A percentile compares a stretch with the other conserved stretches of the same genome.
These are phyloP conservation scores for Leccinum ochraceum DNA, from an alignment of 768 basidiomycete species.

Conservation along the genomic window DNA sequence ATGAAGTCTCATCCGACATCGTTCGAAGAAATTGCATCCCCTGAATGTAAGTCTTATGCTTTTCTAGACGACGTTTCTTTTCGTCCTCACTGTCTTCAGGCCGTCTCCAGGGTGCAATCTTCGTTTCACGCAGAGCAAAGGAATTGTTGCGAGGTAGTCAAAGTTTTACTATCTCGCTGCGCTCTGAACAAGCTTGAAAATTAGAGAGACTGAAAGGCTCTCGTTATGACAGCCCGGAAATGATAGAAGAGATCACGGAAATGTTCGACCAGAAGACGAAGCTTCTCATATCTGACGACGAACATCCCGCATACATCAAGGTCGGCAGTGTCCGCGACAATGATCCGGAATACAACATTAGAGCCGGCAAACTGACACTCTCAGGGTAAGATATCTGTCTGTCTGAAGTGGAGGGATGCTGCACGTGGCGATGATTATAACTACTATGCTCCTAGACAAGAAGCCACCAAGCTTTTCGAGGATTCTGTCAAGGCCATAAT, in stretches of 20 bases:
- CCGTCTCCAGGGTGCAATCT: slow-evolving; percentile 39
- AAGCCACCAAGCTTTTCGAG: slow-evolving; percentile 41
- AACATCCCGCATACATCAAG: slow-evolving; percentile 37
- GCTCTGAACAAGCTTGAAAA: not conserved
- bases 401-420: not conserved
- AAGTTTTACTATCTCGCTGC: not conserved
- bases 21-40: slow-evolving; percentile 38
- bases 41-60: slow-evolving; percentile 27
- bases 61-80: not conserved
- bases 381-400: slow-evolving; percentile 27
- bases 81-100: slow-evolving; percentile 24
- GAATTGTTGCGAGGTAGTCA: slow-evolving; percentile 33
- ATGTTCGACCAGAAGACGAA: slow-evolving; percentile 40
- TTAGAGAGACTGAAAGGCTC: slow-evolving; percentile 32
- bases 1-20: slow-evolving; percentile 29
- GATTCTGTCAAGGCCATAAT: slow-evolving; percentile 38
- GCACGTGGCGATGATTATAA: not conserved
- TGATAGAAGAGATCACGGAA: slow-evolving; percentile 33
- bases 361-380: slow-evolving; percentile 36
- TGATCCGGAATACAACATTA: slow-evolving; percentile 33
- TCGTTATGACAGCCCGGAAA: slow-evolving; percentile 26
- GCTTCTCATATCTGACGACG: slow-evolving; percentile 36
- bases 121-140: slow-evolving; percentile 35
- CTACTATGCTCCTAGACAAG: slow-evolving; percentile 23
- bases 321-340: slow-evolving; percentile 39